These are phyloP conservation scores for Peniophora sp. DNA, from an alignment of 1,284 basidiomycete genomes.

Conservation along the genomic window DNA sequence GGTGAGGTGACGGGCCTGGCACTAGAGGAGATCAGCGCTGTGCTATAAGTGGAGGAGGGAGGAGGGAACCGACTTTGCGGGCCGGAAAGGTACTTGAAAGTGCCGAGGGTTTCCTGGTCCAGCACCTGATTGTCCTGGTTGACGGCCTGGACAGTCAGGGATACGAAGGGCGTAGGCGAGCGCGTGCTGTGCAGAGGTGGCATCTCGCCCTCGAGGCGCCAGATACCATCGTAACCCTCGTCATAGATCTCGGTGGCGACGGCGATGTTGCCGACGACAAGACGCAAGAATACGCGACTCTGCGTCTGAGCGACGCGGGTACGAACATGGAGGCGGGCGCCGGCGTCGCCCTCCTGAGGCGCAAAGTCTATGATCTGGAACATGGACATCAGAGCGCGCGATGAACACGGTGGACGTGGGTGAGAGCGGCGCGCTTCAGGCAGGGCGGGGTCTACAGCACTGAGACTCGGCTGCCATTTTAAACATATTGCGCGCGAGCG, in stretches of 20 bases:
- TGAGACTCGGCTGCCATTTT: too few species aligned
- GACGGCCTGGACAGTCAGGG: conserved; percentile 57
- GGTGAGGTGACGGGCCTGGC: conserved; percentile 5
- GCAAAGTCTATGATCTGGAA: conserved; percentile 54
- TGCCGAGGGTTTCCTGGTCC: conserved; percentile 60
- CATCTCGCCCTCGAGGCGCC: conserved; percentile 52
- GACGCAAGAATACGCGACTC: conserved; percentile 48
- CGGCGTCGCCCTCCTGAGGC: conserved; percentile 51
- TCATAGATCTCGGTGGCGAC: conserved; percentile 52
- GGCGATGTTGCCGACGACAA: conserved; percentile 56
- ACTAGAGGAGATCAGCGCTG: conserved; percentile 2
- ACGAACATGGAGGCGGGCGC: conserved; percentile 49
- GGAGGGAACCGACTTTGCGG: conserved; percentile 28
- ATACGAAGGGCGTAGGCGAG: conserved; percentile 29
- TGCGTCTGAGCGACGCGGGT: conserved; percentile 39
- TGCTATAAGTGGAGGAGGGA: background rate
- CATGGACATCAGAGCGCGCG: conserved; percentile 17
- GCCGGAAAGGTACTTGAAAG: conserved; percentile 54
- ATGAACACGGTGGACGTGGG: too few species aligned
- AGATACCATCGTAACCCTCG: conserved; percentile 34
- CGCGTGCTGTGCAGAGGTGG: conserved; percentile 34
- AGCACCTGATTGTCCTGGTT: conserved; percentile 43
- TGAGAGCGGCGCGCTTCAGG: too few species aligned
- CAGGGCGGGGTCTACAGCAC: too few species aligned
- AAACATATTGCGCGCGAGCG: too few species aligned